Conservation (phyloP, 495 filamentous ascomycete genomes). For the Stereocaulon alpinum region DNA sequence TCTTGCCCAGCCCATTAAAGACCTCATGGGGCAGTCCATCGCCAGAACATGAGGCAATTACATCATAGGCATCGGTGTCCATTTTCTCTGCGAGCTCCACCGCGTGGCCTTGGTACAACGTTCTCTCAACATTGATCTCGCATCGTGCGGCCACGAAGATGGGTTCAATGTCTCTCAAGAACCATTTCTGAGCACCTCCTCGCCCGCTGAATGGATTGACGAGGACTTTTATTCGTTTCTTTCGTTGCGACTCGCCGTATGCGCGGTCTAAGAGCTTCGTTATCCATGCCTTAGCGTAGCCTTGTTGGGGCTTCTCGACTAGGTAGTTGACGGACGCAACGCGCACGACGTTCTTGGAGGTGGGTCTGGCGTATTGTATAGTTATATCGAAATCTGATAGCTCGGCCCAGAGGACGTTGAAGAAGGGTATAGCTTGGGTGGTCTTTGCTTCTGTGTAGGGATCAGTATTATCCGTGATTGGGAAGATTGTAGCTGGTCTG, state of each 20-base stretch:
- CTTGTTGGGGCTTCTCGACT: slow-evolving; percentile 41
- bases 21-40: slow-evolving; percentile 90
- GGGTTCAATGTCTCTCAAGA: slow-evolving; percentile 64
- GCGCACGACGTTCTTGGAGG: slow-evolving; percentile 46
- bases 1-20: slow-evolving; percentile 81
- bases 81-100: slow-evolving; percentile 66
- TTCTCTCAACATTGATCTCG: slow-evolving; percentile 63
- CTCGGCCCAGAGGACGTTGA: slow-evolving; percentile 78
- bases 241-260: slow-evolving; percentile 60
- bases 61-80: slow-evolving; percentile 72
- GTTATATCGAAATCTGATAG: slow-evolving; percentile 48
- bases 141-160: slow-evolving; percentile 77
- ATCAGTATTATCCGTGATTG: slow-evolving; percentile 15
- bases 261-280: slow-evolving; percentile 52
- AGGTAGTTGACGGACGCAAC: slow-evolving; percentile 51
- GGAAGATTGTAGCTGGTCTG: not conserved
- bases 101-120: slow-evolving; percentile 64
- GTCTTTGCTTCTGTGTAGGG: slow-evolving; percentile 27
- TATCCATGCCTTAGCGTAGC: slow-evolving; percentile 48
- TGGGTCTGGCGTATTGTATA: slow-evolving; percentile 61
- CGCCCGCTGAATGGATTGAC: slow-evolving; percentile 88
- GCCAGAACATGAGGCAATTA: slow-evolving; percentile 80
- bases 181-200: slow-evolving; percentile 64
- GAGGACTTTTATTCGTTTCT: slow-evolving; percentile 73
- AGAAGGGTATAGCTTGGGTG: slow-evolving; percentile 56